These are phyloP conservation scores for Dicorynia guianensis DNA, from an alignment of 306 rosid genomes.

Conservation along the genomic window DNA sequence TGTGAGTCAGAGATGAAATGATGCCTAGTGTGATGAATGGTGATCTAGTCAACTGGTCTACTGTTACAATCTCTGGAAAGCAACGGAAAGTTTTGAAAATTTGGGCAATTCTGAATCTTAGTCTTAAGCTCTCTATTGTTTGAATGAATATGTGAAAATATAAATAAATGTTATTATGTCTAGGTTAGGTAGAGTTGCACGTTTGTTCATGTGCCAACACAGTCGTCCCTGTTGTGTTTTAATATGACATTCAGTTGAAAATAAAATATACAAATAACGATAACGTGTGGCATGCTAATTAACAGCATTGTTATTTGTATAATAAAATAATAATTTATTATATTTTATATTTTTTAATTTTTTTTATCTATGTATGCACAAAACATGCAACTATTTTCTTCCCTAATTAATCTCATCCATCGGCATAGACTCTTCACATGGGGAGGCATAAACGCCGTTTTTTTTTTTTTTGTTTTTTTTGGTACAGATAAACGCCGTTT, in stretches of 20 bases:
- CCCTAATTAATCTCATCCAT: not conserved
- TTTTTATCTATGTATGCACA: too few relatives aligned
- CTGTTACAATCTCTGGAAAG: constrained; percentile 44
- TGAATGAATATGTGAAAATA: too few relatives aligned
- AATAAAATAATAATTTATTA: too few relatives aligned
- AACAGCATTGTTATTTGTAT: too few relatives aligned
- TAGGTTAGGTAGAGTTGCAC: constrained; percentile 53
- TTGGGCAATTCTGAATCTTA: constrained; percentile 1
- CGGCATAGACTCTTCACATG: constrained; percentile 40
- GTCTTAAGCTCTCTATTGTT: too few relatives aligned
- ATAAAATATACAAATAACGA: too few relatives aligned
- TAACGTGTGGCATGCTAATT: constrained; percentile 42
- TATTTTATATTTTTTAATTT: too few relatives aligned
- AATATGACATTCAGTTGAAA: constrained; percentile 52
- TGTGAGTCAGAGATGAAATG: constrained; percentile 50
- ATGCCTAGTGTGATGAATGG: constrained; percentile 38
- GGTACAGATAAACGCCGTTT: too few relatives aligned
- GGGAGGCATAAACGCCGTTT: constrained; percentile 42
- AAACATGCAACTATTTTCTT: too few relatives aligned
- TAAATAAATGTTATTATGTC: too few relatives aligned
- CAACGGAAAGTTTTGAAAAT: constrained; percentile 16
- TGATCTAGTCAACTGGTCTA: constrained; percentile 56
- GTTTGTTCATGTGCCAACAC: constrained; percentile 49
- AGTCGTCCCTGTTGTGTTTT: constrained; percentile 40
- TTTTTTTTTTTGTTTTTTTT: too few relatives aligned